Evolutionary conservation across 768 basidiomycete genomes (phyloP).

Genomic region (Mycena olivaceomarginata): DNA sequence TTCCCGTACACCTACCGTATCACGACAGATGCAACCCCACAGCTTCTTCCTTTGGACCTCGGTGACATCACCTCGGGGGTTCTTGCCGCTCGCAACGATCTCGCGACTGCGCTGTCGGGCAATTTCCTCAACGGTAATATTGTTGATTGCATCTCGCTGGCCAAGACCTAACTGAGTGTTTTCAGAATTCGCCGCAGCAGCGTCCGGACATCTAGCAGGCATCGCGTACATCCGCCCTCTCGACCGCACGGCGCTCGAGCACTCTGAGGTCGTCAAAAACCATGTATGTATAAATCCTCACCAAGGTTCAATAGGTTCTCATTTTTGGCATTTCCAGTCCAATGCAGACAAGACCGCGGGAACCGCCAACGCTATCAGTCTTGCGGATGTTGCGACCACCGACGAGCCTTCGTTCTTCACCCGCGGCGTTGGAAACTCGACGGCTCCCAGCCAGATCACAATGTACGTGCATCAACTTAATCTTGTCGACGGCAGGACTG

Average conservation of each 20-base stretch:
- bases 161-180: not conserved
- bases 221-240: slow-evolving; percentile 13
- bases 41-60: not conserved
- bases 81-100: slow-evolving; percentile 2
- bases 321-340: not conserved
- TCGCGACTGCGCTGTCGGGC: not conserved
- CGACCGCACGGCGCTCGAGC: not conserved
- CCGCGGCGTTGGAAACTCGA: slow-evolving; percentile 11
- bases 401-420: slow-evolving; percentile 11
- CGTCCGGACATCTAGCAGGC: not conserved
- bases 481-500: not conserved
- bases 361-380: not conserved
- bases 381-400: not conserved
- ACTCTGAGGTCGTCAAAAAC: not conserved
- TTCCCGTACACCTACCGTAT: slow-evolving; percentile 14
- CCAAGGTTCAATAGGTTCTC: not conserved
- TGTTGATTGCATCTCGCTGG: too few relatives aligned
- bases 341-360: slow-evolving; percentile 3
- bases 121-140: slow-evolving; percentile 3
- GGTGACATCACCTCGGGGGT: not conserved
- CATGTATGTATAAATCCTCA: not conserved
- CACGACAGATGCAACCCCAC: not conserved
- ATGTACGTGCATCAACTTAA: not conserved
- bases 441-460: not conserved
- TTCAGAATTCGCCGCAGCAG: not conserved